These are phyloP conservation scores for Quercus agrifolia DNA, from an alignment of 306 rosid genomes.

Conservation along the genomic window DNA sequence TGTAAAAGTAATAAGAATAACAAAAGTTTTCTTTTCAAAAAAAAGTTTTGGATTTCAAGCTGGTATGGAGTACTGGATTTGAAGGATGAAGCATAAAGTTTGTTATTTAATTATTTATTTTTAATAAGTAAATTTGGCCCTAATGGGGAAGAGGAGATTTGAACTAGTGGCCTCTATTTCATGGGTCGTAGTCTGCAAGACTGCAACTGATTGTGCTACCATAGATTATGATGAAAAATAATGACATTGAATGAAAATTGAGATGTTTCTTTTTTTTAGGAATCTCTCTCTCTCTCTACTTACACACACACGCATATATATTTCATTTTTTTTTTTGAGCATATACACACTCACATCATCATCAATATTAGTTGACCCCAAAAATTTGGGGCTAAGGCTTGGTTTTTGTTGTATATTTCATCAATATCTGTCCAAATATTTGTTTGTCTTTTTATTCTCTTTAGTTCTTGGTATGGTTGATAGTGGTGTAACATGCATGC, in stretches of 20 bases:
- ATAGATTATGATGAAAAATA: not conserved
- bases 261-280: no score
- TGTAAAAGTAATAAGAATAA: not conserved
- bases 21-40: not conserved
- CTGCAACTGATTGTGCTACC: no score
- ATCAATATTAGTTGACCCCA: no score
- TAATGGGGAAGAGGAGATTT: no score
- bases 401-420: not conserved
- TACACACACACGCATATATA: no score
- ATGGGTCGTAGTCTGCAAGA: no score
- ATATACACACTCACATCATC: no score
- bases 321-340: not conserved
- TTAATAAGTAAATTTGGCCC: no score
- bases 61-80: not conserved
- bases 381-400: no score
- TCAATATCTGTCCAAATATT: not conserved
- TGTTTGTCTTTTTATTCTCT: not conserved
- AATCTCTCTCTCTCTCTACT: no score
- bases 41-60: not conserved
- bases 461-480: conserved; percentile 1
- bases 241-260: not conserved
- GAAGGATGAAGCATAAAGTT: not conserved
- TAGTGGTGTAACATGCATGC: not conserved
- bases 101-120: not conserved
- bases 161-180: no score